Conservation (phyloP, 2,329 filamentous ascomycete genomes). For the Amphichorda felina region DNA sequence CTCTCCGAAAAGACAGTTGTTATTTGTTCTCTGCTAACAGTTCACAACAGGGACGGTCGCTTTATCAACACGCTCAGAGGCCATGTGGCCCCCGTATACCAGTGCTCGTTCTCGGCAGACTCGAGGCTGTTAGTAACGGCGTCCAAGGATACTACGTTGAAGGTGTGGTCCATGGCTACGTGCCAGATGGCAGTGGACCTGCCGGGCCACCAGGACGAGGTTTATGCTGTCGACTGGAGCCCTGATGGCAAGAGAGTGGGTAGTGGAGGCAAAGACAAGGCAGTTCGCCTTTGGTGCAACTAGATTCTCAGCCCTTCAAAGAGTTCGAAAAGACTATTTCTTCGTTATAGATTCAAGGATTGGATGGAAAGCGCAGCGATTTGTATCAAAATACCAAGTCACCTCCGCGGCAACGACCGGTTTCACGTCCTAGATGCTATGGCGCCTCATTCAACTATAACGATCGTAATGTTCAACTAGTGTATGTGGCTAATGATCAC, state of each 20-base stretch:
- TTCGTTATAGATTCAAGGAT: no score
- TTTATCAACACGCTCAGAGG: conserved; percentile 83
- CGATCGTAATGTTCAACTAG: no score
- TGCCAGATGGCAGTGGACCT: conserved; percentile 72
- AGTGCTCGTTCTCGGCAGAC: conserved; percentile 86
- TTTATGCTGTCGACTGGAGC: conserved; percentile 92
- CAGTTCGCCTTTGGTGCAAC: conserved; percentile 54
- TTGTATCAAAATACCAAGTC: no score
- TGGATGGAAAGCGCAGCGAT: no score
- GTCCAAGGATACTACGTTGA: conserved; percentile 86
- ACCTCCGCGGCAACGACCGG: no score
- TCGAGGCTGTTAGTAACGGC: conserved; percentile 78
- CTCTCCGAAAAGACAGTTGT: conserved; percentile 28
- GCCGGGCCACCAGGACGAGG: conserved; percentile 83
- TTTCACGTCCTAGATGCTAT: no score
- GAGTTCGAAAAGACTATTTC: no score
- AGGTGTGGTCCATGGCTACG: conserved; percentile 84
- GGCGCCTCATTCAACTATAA: no score
- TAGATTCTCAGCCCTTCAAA: conserved; percentile 16
- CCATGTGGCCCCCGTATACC: conserved; percentile 84
- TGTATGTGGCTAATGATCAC: no score
- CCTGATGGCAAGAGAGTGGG: conserved; percentile 80
- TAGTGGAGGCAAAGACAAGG: conserved; percentile 89
- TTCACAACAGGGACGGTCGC: conserved; percentile 41
- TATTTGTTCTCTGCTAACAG: neutral